Evolutionary conservation across 2,329 filamentous ascomycete genomes (phyloP).

Genomic region (Fusarium equiseti): DNA sequence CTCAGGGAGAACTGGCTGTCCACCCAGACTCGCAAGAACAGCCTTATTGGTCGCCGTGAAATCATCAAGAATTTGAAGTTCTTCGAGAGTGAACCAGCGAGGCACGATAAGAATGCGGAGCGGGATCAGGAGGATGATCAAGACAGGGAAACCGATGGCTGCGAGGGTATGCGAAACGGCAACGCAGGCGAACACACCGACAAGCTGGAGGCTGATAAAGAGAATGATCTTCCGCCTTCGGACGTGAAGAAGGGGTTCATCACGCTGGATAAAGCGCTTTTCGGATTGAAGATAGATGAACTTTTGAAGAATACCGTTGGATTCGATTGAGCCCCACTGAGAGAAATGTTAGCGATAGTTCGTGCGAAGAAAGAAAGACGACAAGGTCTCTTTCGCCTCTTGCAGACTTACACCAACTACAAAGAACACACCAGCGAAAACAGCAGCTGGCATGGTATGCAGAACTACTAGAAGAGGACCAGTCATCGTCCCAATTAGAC

Average conservation of each 20-base stretch:
- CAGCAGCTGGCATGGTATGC: neutral
- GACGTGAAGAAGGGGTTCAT: conserved; percentile 2
- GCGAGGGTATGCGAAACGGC: conserved; percentile 1
- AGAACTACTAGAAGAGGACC: conserved; percentile 3
- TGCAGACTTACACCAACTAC: conserved; percentile 2
- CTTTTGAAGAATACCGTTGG: conserved; percentile 5
- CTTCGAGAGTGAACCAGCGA: neutral
- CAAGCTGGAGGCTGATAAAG: neutral
- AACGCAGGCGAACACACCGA: neutral
- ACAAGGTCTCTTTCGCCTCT: too few species aligned
- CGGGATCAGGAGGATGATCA: neutral
- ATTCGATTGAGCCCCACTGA: conserved; percentile 11
- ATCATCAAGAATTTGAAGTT: neutral
- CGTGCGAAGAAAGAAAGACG: too few species aligned
- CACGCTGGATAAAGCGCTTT: conserved; percentile 1
- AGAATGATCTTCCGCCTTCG: neutral
- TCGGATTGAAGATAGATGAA: conserved; percentile 5
- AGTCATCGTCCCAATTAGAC: conserved; percentile 5
- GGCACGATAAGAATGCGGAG: neutral
- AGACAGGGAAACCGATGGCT: neutral
- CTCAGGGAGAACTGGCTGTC: neutral
- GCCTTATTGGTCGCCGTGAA: conserved; percentile 4
- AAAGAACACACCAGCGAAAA: conserved; percentile 7
- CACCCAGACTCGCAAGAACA: neutral
- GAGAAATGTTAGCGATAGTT: too few species aligned